These are phyloP conservation scores for Neoboletus subvelutipes DNA, from an alignment of 768 basidiomycete genomes.

Conservation along the genomic window DNA sequence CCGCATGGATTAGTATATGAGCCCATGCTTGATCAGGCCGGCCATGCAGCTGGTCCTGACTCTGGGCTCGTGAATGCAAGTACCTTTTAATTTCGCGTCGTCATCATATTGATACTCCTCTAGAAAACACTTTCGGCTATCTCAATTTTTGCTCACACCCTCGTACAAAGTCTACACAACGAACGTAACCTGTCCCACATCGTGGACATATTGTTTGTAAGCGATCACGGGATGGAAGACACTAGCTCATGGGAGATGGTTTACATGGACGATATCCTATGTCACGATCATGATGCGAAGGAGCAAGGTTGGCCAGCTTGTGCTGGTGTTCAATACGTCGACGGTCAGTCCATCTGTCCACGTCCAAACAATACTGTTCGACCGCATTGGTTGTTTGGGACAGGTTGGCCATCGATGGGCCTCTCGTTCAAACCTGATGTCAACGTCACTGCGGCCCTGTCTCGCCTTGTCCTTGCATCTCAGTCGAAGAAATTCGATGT, in stretches of 20 bases:
- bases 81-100: not conserved
- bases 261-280: conserved; percentile 60
- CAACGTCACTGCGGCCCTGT: conserved; percentile 54
- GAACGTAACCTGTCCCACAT: conserved; percentile 75
- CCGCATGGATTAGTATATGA: conserved; percentile 57
- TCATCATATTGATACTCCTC: conserved; percentile 2
- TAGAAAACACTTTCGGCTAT: conserved; percentile 63
- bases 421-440: conserved; percentile 64
- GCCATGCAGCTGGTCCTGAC: conserved; percentile 65
- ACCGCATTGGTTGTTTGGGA: conserved; percentile 32
- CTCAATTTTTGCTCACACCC: conserved; percentile 64
- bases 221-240: conserved; percentile 85
- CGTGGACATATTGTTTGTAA: conserved; percentile 83
- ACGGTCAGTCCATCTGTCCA: conserved; percentile 9
- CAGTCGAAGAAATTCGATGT: conserved; percentile 61
- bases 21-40: conserved; percentile 82
- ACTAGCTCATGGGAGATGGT: conserved; percentile 72
- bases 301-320: conserved; percentile 15
- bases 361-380: not conserved
- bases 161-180: conserved; percentile 44
- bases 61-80: conserved; percentile 68
- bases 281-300: conserved; percentile 6
- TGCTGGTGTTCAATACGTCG: conserved; percentile 9
- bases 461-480: conserved; percentile 51
- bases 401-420: conserved; percentile 86